phyloP scores from a whole-genome alignment of 129 eudicot species.

The Tagetes patula region DNA sequence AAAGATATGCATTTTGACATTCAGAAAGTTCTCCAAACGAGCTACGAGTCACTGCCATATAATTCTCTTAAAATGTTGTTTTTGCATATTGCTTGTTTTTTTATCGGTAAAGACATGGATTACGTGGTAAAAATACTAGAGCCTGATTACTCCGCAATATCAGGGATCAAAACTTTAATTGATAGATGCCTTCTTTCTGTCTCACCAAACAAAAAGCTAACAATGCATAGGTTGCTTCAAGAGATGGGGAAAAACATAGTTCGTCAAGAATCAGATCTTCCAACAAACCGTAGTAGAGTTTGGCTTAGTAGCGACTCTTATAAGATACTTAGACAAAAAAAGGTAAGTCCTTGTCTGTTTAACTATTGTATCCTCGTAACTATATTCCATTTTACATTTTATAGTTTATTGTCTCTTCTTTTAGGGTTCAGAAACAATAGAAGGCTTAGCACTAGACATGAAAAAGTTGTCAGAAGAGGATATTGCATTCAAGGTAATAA shows the following conservation, averaged over 20 bases:
- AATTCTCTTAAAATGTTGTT: conserved; percentile 15
- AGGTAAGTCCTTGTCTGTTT: conserved; percentile 18
- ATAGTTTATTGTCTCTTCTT: neutral
- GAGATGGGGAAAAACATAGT: conserved; percentile 37
- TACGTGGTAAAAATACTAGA: conserved; percentile 23
- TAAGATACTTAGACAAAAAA: conserved; percentile 16
- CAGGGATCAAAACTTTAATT: conserved; percentile 34
- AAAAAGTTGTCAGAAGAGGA: neutral
- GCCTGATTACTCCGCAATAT: conserved; percentile 14
- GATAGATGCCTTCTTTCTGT: conserved; percentile 33
- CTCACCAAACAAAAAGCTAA: conserved; percentile 20
- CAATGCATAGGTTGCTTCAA: conserved; percentile 39
- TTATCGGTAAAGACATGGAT: conserved; percentile 30
- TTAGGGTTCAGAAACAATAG: neutral
- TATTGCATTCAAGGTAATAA: conserved; percentile 5
- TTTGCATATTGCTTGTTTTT: conserved; percentile 46
- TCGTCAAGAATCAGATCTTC: conserved; percentile 31
- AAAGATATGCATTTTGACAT: conserved; percentile 10
- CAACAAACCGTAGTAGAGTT: conserved; percentile 32
- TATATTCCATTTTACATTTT: neutral
- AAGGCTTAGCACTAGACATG: conserved; percentile 21
- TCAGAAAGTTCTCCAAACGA: neutral
- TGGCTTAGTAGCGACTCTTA: conserved; percentile 33
- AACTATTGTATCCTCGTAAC: neutral
- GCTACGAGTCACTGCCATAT: conserved; percentile 14